Evolutionary conservation across 179 eudicot species (phyloP), one percentile per base, ranked within the genome.

Genomic region (Amaranthus tricolor): DNA sequence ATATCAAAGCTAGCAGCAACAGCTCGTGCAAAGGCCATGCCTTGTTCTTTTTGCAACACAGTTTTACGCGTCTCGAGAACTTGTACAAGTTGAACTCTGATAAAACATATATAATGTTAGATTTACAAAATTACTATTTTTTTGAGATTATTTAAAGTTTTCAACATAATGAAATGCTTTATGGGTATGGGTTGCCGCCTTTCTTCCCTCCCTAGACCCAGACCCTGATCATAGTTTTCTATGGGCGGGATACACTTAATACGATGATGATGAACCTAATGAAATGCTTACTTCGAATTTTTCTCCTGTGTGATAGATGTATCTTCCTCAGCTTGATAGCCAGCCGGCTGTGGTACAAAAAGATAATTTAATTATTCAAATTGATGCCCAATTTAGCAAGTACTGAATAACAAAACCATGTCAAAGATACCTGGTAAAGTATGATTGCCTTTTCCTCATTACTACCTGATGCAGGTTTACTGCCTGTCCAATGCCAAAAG

Each of bases 11-110:
- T 88, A 81, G 99, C 99, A 75, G 98, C 99, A 66, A 81, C 88
- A 78, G 99, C 98, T 78, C 97, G 97, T 74, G 99, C 99, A 84
- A 96, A 96, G 64, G 97, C 98, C 99, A 96, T 93, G 66, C 97
- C 99, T 85, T 96, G 99, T 83, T 96, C 99, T 78, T 91, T 96
- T 67, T 86, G 91, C 61, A 96, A 89, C 72, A 88, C 90, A 7
- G 61, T 84, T 89, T 82, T 93, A 54, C 99, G 99, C 68, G 91
- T 85, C 86, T 93, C 97, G 48, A 91, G 91, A 75, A 96, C 96
- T 81, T 83, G 87, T 70, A 93, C 79, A 73, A 93, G 92, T 84
- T 96, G 92, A 81, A 84, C 87, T 81, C 99, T 96, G 85, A 78
- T 78, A 24, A 77, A 83, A 77, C 66, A 81, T 45, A 63, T 20